Base-by-base conservation (phyloP, 2,329 filamentous ascomycete species). In the Penicillium occitanis region DNA sequence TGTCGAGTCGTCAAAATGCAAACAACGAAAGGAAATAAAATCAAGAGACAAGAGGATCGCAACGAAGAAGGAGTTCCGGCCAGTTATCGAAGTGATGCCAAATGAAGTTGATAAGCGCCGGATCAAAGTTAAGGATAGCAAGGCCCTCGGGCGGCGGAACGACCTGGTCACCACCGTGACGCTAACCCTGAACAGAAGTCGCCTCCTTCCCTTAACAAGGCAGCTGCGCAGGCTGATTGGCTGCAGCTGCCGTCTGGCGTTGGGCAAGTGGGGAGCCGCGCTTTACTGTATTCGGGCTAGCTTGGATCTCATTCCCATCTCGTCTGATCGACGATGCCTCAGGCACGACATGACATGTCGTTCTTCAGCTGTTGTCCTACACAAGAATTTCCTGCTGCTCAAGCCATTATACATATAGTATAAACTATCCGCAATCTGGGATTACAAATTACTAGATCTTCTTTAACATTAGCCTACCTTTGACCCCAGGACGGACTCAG, bases 101-200 rank as follows among this genome's bases (percentile, higher is more conserved):
- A 22, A 40, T 57, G 53, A 57, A 57, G 53, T 37, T 40, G 53
- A 57, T 57, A 57, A 57, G 53, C 53, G 53, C 53, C 33, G 53
- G 53, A 37, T 57, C 53, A 57, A 57, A 40, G 33, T 40, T 40
- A 57, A 63, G 61, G 48, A 55, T 44, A 40, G 22, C 61, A 61
- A 17, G 58, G 58, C 28, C 37, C 37, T 51, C 46, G 19, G 48
- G 61, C 35, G 48, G 61, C 61, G 48, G 60, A 53, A 62, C 48
- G 50, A 28, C 60, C 30, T 55, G 22, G 48, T 51, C 6, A 25
- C 48, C 48, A 53, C 11, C 11, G 33, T 37, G 53, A 40, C 35
- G 61, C 61, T 51, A 63, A 63, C 61, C 35, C 14, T 44, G 37
- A 63, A 30, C 61, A 51, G 61, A 63, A 63, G 37, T 55, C 48